A percentile compares a stretch with the other conserved stretches of the same genome.
These are phyloP conservation scores for Brassica hybrid DNA, from an alignment of 441 rosid genomes.

Conservation along the genomic window DNA sequence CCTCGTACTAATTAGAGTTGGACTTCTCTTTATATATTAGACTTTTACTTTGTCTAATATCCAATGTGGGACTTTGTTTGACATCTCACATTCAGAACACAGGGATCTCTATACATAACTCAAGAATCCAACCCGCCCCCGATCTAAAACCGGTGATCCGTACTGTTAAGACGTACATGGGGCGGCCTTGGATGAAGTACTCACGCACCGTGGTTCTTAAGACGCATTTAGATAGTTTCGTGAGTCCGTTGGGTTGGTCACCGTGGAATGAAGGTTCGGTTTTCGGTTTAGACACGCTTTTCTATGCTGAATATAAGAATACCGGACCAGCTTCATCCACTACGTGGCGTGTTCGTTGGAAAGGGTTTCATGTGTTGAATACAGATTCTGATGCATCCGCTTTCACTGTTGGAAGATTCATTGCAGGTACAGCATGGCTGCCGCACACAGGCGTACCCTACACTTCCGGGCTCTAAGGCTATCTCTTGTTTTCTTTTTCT, in stretches of 20 bases:
- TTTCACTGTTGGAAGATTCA: background rate
- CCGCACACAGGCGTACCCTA: background rate
- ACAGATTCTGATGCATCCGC: background rate
- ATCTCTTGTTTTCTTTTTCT: background rate
- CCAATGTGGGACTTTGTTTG: no score
- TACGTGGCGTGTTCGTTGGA: constrained; percentile 1
- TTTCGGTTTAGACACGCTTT: background rate
- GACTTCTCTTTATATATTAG: no score
- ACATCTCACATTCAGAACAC: no score
- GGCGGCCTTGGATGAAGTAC: constrained; percentile 1
- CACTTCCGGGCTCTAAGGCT: background rate
- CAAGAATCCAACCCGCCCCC: constrained; percentile 3
- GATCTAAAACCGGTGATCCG: background rate
- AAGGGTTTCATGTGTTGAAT: background rate
- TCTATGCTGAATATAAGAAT: background rate
- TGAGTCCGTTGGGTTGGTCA: constrained; percentile 1
- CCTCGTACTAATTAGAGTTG: no score
- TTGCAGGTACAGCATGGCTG: background rate
- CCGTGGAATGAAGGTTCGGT: background rate
- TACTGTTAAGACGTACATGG: background rate
- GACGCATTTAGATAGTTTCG: background rate
- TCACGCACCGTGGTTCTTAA: background rate
- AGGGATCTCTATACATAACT: background rate
- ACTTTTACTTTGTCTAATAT: no score
- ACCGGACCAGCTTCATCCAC: background rate